Conservation (phyloP, 2,329 filamentous ascomycete genomes). For the Cryoendolithus antarcticus region DNA sequence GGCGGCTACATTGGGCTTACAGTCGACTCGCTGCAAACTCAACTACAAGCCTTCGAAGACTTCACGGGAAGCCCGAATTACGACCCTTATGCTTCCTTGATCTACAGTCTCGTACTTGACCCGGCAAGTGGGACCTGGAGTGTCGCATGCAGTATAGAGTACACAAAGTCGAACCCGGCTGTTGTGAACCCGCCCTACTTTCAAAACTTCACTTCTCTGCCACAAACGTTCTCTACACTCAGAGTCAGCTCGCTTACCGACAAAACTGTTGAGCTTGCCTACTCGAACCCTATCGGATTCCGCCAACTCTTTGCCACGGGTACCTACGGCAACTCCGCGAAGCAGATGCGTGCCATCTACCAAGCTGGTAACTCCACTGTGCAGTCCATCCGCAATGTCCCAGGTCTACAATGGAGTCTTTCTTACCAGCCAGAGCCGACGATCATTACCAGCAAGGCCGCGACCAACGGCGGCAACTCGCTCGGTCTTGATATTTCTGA, state of each 20-base stretch:
- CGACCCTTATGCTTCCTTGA: conserved; percentile 13
- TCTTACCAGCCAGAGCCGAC: conserved; percentile 12
- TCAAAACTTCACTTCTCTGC: conserved; percentile 11
- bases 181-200: conserved; percentile 8
- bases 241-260: conserved; percentile 13
- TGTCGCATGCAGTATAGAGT: conserved; percentile 11
- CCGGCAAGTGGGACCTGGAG: conserved; percentile 7
- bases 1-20: conserved; percentile 33
- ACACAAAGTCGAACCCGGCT: conserved; percentile 10
- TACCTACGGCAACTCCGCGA: conserved; percentile 10
- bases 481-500: conserved; percentile 3
- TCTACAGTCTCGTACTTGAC: conserved; percentile 9
- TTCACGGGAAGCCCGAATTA: conserved; percentile 7
- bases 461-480: conserved; percentile 3
- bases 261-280: conserved; percentile 9
- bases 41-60: conserved; percentile 7
- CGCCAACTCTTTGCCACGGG: conserved; percentile 12
- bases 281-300: conserved; percentile 3
- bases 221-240: conserved; percentile 9
- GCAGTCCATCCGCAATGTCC: conserved; percentile 4
- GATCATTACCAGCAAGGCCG: conserved; percentile 6
- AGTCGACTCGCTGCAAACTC: conserved; percentile 28
- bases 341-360: conserved; percentile 10
- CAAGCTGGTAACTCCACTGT: conserved; percentile 9
- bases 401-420: conserved; percentile 8